Conservation (phyloP, 805 yeast species). For the Schizosaccharomyces octosporus region DNA sequence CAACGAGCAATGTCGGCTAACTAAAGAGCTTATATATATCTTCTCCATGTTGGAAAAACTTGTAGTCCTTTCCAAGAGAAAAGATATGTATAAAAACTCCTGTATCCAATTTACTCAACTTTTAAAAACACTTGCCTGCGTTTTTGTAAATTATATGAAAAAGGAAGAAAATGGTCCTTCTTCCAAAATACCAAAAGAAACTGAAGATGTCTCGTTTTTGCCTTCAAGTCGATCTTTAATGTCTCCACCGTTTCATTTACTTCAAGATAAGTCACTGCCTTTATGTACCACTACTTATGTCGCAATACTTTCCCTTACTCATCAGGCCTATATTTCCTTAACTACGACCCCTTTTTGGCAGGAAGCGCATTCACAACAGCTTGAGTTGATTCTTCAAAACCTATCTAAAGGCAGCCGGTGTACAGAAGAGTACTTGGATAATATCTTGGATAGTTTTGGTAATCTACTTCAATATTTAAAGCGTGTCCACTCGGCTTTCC, state of each 20-base stretch:
- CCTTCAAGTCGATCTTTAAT: too few species aligned
- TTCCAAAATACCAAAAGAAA: too few species aligned
- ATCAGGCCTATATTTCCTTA: conserved; percentile 12
- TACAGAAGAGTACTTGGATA: too few species aligned
- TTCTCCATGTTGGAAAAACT: background rate
- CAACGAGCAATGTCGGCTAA: too few species aligned
- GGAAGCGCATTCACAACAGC: background rate
- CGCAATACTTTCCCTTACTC: conserved; percentile 11
- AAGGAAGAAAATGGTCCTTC: too few species aligned
- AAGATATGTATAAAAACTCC: background rate
- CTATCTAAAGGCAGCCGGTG: background rate
- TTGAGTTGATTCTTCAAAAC: background rate
- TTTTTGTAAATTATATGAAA: background rate
- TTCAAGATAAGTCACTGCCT: conserved; percentile 16
- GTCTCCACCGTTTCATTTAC: conserved; percentile 15
- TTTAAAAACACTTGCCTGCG: background rate
- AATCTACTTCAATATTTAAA: too few species aligned
- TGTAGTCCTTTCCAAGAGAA: background rate
- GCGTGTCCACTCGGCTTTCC: too few species aligned
- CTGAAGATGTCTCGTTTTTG: too few species aligned
- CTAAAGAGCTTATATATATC: background rate
- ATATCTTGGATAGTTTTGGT: too few species aligned
- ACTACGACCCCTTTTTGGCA: background rate
- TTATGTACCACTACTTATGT: conserved; percentile 15
- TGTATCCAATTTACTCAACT: background rate